A percentile compares a stretch with the other conserved stretches of the same genome.
Evolutionary conservation across 805 yeast genomes (phyloP).

Genomic region (Wickerhamomyces chaumierensis): DNA sequence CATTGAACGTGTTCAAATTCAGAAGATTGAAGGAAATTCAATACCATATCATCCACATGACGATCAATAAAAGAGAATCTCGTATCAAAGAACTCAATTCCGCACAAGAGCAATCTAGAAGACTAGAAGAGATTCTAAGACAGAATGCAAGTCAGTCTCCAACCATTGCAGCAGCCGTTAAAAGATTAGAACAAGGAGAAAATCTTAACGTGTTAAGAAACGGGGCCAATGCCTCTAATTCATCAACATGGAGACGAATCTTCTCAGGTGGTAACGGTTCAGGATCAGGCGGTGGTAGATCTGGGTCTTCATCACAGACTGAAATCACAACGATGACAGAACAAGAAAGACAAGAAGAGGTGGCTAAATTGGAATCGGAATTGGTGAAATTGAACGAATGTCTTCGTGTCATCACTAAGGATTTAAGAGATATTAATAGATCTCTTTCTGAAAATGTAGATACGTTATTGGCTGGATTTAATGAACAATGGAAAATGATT

Average conservation of each 20-base stretch:
- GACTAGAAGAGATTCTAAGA: slow-evolving; percentile 22
- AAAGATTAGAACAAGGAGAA: slow-evolving; percentile 19
- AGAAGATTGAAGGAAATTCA: slow-evolving; percentile 47
- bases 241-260: slow-evolving; percentile 16
- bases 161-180: slow-evolving; percentile 22
- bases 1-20: slow-evolving; percentile 40
- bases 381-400: slow-evolving; percentile 28
- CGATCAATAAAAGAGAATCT: slow-evolving; percentile 23
- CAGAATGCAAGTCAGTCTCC: slow-evolving; percentile 25
- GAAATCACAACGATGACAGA: slow-evolving; percentile 20
- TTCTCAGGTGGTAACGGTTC: slow-evolving; percentile 9
- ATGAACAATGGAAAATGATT: slow-evolving; percentile 19
- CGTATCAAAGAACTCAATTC: slow-evolving; percentile 21
- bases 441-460: slow-evolving; percentile 22
- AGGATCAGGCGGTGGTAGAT: slow-evolving; percentile 3
- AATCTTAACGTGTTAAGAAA: slow-evolving; percentile 8
- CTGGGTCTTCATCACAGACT: slow-evolving; percentile 1
- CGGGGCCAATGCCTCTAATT: neutral
- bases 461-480: slow-evolving; percentile 17
- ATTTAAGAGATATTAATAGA: slow-evolving; percentile 24
- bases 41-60: slow-evolving; percentile 28
- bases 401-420: slow-evolving; percentile 23
- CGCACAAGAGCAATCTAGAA: slow-evolving; percentile 22
- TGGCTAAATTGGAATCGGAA: slow-evolving; percentile 24
- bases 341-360: slow-evolving; percentile 26